phyloP scores from a whole-genome alignment of 176 grass and related monocot species.

The Echinochloa phyllopogon region DNA sequence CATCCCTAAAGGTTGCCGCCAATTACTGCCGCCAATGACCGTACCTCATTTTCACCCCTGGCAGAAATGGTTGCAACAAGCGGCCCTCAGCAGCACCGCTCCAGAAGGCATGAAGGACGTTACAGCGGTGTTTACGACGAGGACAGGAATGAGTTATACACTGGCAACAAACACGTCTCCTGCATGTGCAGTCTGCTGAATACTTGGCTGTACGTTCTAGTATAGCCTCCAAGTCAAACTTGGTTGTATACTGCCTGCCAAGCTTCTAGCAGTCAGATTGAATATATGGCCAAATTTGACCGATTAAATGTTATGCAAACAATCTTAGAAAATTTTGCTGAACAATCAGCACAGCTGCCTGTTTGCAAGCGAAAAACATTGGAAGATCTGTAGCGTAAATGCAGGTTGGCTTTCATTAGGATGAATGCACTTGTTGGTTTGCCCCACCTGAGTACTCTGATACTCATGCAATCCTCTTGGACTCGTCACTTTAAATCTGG shows the following conservation, averaged over 20 bases:
- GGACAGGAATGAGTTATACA: conserved; percentile 91
- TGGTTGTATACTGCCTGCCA: not conserved
- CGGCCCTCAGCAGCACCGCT: conserved; percentile 58
- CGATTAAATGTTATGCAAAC: not conserved
- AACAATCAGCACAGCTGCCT: not conserved
- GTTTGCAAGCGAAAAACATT: not conserved
- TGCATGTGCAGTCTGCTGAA: conserved; percentile 63
- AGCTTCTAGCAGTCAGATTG: not conserved
- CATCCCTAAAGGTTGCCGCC: conserved; percentile 77
- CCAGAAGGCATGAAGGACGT: conserved; percentile 81
- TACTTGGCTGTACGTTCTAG: conserved; percentile 3
- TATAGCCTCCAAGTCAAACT: not conserved
- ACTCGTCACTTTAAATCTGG: not conserved
- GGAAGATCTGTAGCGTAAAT: not conserved
- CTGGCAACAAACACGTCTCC: conserved; percentile 73
- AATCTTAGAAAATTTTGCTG: not conserved
- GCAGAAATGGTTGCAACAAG: conserved; percentile 41
- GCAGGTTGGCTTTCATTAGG: not conserved
- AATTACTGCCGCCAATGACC: conserved; percentile 69
- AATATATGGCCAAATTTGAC: not conserved
- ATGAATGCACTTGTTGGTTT: not conserved
- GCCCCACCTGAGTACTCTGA: not conserved
- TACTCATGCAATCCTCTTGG: not conserved
- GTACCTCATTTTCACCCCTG: conserved; percentile 43
- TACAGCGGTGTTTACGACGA: conserved; percentile 89